These are phyloP conservation scores for Termitomyces sp. DNA, from an alignment of 768 basidiomycete genomes.

Conservation along the genomic window DNA sequence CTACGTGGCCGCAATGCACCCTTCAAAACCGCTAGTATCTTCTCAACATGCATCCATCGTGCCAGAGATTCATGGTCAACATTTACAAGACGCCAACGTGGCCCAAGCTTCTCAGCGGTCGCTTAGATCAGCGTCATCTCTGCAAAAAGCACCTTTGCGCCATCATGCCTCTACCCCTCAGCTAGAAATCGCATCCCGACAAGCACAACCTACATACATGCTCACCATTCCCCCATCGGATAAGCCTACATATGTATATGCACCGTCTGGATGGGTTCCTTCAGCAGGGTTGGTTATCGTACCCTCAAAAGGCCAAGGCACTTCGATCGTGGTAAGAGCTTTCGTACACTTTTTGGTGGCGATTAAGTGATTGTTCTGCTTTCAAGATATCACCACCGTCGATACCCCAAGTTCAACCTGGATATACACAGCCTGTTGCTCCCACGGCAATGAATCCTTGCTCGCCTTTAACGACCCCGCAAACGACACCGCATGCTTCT, in stretches of 20 bases:
- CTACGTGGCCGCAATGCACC: background rate
- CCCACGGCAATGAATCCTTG: background rate
- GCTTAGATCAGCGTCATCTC: background rate
- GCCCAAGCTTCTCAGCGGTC: background rate
- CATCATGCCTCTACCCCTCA: constrained; percentile 4
- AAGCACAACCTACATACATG: background rate
- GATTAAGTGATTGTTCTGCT: background rate
- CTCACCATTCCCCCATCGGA: constrained; percentile 2
- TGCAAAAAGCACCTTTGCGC: background rate
- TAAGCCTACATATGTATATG: constrained; percentile 9
- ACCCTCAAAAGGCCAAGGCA: background rate
- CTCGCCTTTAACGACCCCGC: background rate
- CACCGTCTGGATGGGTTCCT: constrained; percentile 6
- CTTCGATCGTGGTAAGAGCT: constrained; percentile 10
- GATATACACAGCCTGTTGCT: background rate
- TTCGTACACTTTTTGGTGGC: background rate
- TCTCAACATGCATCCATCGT: background rate
- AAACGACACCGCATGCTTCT: background rate
- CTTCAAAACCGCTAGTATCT: background rate
- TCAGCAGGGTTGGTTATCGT: constrained; percentile 12
- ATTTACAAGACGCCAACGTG: background rate
- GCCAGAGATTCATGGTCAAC: background rate
- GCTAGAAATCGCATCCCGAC: background rate
- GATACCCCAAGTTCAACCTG: background rate
- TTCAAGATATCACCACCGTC: background rate